Base-by-base conservation (phyloP, 371 early-diverging fungal species). In the Mortierella sp. region DNA sequence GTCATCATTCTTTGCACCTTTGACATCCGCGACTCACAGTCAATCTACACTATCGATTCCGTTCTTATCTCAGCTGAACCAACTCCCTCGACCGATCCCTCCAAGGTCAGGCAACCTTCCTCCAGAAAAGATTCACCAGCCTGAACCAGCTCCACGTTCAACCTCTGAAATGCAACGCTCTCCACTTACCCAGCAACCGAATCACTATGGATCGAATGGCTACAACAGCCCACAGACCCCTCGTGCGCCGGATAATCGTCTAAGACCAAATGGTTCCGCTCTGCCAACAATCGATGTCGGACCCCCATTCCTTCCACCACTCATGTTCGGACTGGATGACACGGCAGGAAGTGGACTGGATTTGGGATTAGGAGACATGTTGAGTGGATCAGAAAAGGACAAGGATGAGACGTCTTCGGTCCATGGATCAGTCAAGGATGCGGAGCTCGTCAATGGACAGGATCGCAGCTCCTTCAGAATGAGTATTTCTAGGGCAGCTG, bases 291-390 rank as follows among this genome's bases (percentile, higher is more conserved):
- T 67, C 24, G 60, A 67, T 48, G 52, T 58, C 17, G 74, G 74
- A 12, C 74, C 74, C 13, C 74, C 74, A 14, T 67, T 74, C 37
- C 49, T 74, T 1, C 74, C 74, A n/a, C 68, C 74, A 2, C 64
- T 74, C 22, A 29, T 41, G 1, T 74, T 74, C 37, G 74, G 63
- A 19, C 46, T 74, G 37, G 67, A 74, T 17, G 74, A 67, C 9
- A 54, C 56, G 22, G 58, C 46, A 17, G 51, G 60, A 0, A 48
- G 74, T 41, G 63, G 68, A 19, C 67, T 74, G 31, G 74, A 74
- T 34, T 34, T 34, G 34, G 34, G 34, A 34, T 51, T 76, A 6
- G 68, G 68, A 3, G 76, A 76, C 3, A 60, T 68, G 55, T 52
- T 74, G 22, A 48, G 58, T 5, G 50, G 50, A 9, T 45, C 60